Base-by-base conservation (phyloP, 192 early-diverging fungal species). In the Backusella luteola region DNA sequence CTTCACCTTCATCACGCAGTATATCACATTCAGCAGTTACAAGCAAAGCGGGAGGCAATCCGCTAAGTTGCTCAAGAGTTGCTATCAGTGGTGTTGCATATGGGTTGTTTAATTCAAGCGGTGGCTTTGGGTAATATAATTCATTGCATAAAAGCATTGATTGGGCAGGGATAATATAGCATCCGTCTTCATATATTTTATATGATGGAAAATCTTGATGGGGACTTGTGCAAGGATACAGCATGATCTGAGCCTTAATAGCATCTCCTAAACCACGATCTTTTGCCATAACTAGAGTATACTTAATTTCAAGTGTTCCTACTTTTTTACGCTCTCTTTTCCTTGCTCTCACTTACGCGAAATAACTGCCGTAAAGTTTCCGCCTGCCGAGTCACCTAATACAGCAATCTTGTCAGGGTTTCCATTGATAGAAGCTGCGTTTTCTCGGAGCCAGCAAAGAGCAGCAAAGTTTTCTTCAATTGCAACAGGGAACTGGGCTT, bases 1-100 rank as follows among this genome's bases (percentile, higher is more conserved):
- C 69, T 23, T 78, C 77, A 49, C 77, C 77, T 26, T 73, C 77
- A 35, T 78, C 77, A 11, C 77, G 34, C 15, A 78, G 59, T 5
- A 73, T 39, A 67, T 78, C 77, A 34, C 53, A 66, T 63, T 78
- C 77, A 46, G 36, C 71, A 4, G 77, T 78, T 9, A 78, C 42
- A 19, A 78, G 44, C 8, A 78, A 67, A 29, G 77, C 77, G 11
- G 35, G 52, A 7, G 77, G 71, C 0, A 78, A 21, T 1, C 71
- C 77, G 21, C 23, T 73, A 19, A 78, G 59, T 14, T 78, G 56
- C 14, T 75, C 74, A 15, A 41, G 19, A 29, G 74, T 42, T 15
- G 74, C 74, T 17, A 67, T 9, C 5, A 67, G 17, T 6, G 66
- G 66, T n/a, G 66, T 19, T 6, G 34, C 34, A 19, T 67, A 67